Evolutionary conservation across 2,329 filamentous ascomycete genomes (phyloP).

Genomic region (Fusarium sp.): DNA sequence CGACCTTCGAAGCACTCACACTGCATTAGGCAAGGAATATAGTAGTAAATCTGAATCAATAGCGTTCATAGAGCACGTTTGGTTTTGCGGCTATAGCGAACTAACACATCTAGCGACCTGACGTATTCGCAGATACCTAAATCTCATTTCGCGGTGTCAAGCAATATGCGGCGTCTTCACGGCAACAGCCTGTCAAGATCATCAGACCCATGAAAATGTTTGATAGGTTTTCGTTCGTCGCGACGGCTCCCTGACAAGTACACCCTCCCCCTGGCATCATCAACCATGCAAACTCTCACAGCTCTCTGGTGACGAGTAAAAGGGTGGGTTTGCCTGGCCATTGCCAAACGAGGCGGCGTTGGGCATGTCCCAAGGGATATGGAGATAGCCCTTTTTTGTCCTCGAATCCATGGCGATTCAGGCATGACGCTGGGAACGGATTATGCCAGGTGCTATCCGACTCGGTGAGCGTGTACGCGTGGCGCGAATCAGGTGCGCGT

Average conservation of each 20-base stretch:
- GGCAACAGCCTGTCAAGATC: neutral
- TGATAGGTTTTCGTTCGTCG: neutral
- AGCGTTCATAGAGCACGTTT: constrained; percentile 5
- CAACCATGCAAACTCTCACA: neutral
- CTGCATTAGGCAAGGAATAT: neutral
- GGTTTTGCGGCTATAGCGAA: constrained; percentile 16
- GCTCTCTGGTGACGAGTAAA: neutral
- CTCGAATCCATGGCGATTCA: neutral
- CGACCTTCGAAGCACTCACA: neutral
- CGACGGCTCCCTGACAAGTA: neutral
- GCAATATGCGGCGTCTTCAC: neutral
- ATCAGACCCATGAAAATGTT: neutral
- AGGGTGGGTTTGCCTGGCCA: neutral
- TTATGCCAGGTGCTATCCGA: neutral
- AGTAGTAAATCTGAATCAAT: neutral
- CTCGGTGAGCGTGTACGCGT: neutral
- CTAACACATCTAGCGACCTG: constrained; percentile 6
- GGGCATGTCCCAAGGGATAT: neutral
- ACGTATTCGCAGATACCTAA: constrained; percentile 2
- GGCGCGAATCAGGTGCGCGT: neutral
- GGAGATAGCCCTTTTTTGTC: neutral
- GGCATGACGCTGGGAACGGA: neutral
- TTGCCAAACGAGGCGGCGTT: neutral
- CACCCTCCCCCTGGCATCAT: neutral
- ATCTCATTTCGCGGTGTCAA: neutral